Percentiles rank a stretch among this genome's conserved stretches.
Evolutionary conservation across 2,329 filamentous ascomycete species (phyloP).

Genomic region (Emericellopsis cladophorae): DNA sequence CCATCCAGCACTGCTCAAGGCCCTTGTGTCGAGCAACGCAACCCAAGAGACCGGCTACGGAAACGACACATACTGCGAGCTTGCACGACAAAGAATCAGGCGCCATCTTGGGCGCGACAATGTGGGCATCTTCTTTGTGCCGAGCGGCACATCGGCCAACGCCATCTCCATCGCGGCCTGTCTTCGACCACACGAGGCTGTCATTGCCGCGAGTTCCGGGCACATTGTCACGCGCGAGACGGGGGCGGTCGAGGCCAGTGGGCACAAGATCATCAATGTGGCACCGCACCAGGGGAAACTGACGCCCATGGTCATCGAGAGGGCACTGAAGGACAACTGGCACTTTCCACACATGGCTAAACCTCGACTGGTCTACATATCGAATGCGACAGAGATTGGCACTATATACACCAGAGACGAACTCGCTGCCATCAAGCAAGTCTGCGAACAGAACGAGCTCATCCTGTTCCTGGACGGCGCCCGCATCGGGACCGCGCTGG

Average conservation of each 20-base stretch:
- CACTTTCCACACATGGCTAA: conserved; percentile 39
- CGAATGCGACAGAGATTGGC: conserved; percentile 36
- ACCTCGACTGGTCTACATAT: conserved; percentile 36
- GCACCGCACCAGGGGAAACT: conserved; percentile 31
- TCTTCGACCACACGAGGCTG: conserved; percentile 34
- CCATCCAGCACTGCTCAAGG: conserved; percentile 33
- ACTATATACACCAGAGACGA: conserved; percentile 32
- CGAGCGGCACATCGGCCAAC: conserved; percentile 37
- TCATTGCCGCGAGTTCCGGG: conserved; percentile 34
- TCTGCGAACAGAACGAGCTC: conserved; percentile 26
- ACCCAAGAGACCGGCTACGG: conserved; percentile 34
- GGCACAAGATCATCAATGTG: conserved; percentile 38
- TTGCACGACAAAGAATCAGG: conserved; percentile 27
- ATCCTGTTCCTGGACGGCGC: conserved; percentile 35
- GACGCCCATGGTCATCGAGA: conserved; percentile 25
- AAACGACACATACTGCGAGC: conserved; percentile 26
- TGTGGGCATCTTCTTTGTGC: conserved; percentile 36
- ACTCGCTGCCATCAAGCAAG: conserved; percentile 23
- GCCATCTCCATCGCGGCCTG: conserved; percentile 38
- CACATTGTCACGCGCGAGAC: conserved; percentile 37
- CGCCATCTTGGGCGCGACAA: conserved; percentile 20
- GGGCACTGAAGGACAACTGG: conserved; percentile 31
- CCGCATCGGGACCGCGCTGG: conserved; percentile 28
- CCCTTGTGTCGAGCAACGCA: conserved; percentile 27
- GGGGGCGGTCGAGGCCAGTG: conserved; percentile 35